These are phyloP conservation scores for Henckelia pumila DNA, from an alignment of 257 asterid species.

Conservation along the genomic window DNA sequence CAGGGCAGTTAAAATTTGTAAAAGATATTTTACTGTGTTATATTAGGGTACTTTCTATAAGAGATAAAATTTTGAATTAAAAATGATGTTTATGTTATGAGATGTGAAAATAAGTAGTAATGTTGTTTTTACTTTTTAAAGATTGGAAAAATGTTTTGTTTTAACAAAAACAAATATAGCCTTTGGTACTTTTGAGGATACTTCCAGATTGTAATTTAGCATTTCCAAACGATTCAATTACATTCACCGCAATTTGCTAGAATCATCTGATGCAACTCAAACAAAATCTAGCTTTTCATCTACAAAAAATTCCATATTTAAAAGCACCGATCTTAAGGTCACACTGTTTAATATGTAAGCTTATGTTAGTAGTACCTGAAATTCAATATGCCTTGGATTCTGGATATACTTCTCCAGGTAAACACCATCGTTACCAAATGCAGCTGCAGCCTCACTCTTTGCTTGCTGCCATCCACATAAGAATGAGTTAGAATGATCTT, in stretches of 20 bases:
- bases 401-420: constrained; percentile 91
- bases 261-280: constrained; percentile 3
- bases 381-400: constrained; percentile 96
- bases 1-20: too few relatives aligned
- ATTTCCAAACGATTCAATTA: background rate
- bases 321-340: background rate
- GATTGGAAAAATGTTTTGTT: too few relatives aligned
- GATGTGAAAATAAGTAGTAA: background rate
- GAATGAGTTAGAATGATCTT: constrained; percentile 6
- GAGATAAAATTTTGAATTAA: background rate
- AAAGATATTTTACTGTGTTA: too few relatives aligned
- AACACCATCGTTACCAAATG: constrained; percentile 98
- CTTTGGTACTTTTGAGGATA: background rate
- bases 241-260: background rate
- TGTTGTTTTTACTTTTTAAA: too few relatives aligned
- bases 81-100: too few relatives aligned
- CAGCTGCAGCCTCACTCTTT: constrained; percentile 97
- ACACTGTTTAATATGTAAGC: constrained; percentile 6
- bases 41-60: background rate
- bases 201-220: background rate
- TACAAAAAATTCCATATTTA: background rate
- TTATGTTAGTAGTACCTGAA: constrained; percentile 47
- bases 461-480: constrained; percentile 47
- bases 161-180: background rate
- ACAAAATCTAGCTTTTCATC: background rate